Evolutionary conservation across 169 alveolate species (phyloP), one percentile per base, ranked within the genome.

Genomic region (Pseudocohnilembus persalinus): DNA sequence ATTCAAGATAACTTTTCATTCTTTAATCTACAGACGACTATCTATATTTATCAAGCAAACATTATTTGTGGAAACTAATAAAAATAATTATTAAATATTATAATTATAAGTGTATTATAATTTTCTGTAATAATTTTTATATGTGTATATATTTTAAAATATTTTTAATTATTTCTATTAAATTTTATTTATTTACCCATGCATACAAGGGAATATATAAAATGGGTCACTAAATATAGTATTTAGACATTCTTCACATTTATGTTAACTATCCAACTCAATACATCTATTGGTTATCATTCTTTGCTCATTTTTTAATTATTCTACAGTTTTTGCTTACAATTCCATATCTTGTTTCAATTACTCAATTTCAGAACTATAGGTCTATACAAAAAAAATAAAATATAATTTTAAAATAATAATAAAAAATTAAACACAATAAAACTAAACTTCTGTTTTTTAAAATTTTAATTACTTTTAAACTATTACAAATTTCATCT

Each of bases 141-240:
- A 31, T 30, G n/a, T 33, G n/a, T 30, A n/a, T 26, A 26, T 0
- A 35, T 27, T 49, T 34, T 11, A 49, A 49, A 30, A 1, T 34
- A n/a, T 32, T 26, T 74, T 29, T 0, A 30, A 73, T 49, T 30
- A 73, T n/a, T 16, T 1, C 0, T 4, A 31, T 76, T 30, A 76
- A 26, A 33, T 81, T 88, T 72, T 93, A 83, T 92, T 91, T 73
- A 91, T 94, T 91, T 91, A 93, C 30, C 93, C 95, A 88, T 93
- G 96, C 81, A 85, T 88, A 83, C 96, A 93, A 20, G 94, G 96
- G 81, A 91, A 91, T 0, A 92, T 90, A 89, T 91, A 93, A 83
- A 93, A 93, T 31, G 90, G 88, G 35, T 90, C 90, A 35, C 77
- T 76, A 73, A 93, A 88, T 31, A 93, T 64, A 49, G 84, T 75